Conservation (phyloP, 331 rosid species). For the Quercus lobata region DNA sequence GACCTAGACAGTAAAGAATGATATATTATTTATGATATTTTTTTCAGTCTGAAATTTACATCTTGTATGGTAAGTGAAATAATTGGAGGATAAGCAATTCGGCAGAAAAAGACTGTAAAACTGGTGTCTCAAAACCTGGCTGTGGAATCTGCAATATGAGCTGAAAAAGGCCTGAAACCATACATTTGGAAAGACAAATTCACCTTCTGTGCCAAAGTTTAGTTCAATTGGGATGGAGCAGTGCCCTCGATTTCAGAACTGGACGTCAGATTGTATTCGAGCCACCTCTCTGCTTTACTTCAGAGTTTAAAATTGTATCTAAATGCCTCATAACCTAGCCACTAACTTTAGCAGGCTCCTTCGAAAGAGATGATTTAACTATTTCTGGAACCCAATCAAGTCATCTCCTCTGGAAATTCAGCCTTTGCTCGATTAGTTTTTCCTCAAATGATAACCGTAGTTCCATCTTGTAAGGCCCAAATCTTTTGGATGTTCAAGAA, state of each 20-base stretch:
- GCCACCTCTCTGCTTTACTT: too few species aligned
- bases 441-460: too few species aligned
- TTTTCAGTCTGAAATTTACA: background rate
- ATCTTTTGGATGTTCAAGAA: too few species aligned
- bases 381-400: slow-evolving; percentile 81
- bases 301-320: too few species aligned
- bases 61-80: background rate
- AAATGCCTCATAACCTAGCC: slow-evolving; percentile 28
- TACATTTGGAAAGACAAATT: slow-evolving; percentile 4
- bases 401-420: slow-evolving; percentile 83
- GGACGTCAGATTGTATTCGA: background rate
- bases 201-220: slow-evolving; percentile 9
- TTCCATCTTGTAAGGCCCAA: too few species aligned
- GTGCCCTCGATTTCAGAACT: slow-evolving; percentile 7
- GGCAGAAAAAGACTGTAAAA: background rate
- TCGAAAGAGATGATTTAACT: slow-evolving; percentile 48
- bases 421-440: too few species aligned
- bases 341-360: slow-evolving; percentile 27
- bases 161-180: slow-evolving; percentile 12
- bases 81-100: background rate
- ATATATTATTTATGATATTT: background rate
- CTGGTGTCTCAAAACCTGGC: background rate
- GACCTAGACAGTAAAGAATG: background rate
- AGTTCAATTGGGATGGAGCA: background rate
- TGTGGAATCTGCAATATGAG: background rate